Evolutionary conservation across 192 early-diverging fungal species (phyloP).

Genomic region (Phlyctochytrium arcticum): DNA sequence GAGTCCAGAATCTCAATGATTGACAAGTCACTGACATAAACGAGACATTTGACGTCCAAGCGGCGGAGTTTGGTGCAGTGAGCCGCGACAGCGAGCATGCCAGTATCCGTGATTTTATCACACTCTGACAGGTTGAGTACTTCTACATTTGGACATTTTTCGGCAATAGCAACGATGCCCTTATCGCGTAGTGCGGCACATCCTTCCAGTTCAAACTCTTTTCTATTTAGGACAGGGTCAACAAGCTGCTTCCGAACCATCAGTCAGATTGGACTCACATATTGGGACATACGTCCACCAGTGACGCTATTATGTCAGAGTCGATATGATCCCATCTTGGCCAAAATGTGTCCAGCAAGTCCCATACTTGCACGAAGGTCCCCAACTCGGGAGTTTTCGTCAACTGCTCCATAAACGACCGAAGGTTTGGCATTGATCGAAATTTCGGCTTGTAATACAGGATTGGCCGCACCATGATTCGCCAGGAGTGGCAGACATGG

Average conservation of each 20-base stretch:
- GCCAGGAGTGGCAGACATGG: slow-evolving; percentile 4
- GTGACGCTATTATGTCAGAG: not conserved
- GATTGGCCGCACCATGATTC: not conserved
- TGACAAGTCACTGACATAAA: not conserved
- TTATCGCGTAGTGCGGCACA: slow-evolving; percentile 3
- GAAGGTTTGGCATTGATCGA: not conserved
- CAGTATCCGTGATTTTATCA: slow-evolving; percentile 5
- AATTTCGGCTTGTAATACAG: slow-evolving; percentile 5
- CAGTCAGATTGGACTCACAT: not conserved
- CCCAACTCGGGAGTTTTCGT: not conserved
- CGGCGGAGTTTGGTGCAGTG: not conserved
- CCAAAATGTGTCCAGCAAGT: slow-evolving; percentile 6
- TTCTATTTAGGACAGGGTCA: not conserved
- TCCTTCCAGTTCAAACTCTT: slow-evolving; percentile 17
- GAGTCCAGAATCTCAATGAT: not conserved
- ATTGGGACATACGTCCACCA: slow-evolving; percentile 12
- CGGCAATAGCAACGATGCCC: not conserved
- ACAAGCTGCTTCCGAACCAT: not conserved
- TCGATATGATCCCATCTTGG: slow-evolving; percentile 7
- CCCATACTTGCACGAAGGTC: not conserved
- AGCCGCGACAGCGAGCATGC: not conserved
- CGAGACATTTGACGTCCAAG: slow-evolving; percentile 8
- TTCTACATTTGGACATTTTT: not conserved
- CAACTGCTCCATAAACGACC: not conserved
- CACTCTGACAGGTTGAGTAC: slow-evolving; percentile 12